These are phyloP conservation scores for Pulveroboletus sp. DNA, from an alignment of 768 basidiomycete species.

Conservation along the genomic window DNA sequence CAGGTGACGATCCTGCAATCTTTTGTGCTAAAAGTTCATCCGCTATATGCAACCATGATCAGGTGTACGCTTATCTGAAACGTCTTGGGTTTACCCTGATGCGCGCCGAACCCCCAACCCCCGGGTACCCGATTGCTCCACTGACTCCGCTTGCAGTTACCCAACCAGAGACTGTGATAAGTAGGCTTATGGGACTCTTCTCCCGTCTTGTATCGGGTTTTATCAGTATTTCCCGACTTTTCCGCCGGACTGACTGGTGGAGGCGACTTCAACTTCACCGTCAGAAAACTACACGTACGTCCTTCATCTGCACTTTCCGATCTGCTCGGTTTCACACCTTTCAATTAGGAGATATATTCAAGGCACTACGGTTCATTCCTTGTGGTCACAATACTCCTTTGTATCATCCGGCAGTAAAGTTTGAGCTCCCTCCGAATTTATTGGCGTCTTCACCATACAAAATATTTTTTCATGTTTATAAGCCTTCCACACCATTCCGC, in stretches of 20 bases:
- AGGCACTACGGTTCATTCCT: constrained; percentile 66
- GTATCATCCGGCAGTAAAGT: constrained; percentile 25
- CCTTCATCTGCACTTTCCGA: not conserved
- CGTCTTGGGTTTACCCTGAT: constrained; percentile 88
- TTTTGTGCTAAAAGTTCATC: not conserved
- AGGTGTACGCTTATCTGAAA: constrained; percentile 93
- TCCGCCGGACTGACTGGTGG: constrained; percentile 53
- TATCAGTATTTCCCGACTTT: constrained; percentile 1
- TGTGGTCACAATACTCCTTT: constrained; percentile 51
- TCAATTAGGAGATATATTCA: constrained; percentile 59
- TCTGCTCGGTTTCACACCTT: not conserved
- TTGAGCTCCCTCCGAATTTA: not conserved
- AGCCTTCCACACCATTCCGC: constrained; percentile 81
- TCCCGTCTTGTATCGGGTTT: constrained; percentile 5
- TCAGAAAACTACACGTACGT: constrained; percentile 52
- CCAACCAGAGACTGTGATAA: not conserved
- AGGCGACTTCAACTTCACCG: constrained; percentile 48
- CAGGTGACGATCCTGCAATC: constrained; percentile 50
- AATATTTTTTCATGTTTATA: constrained; percentile 88
- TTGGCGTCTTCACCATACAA: constrained; percentile 41
- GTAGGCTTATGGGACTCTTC: constrained; percentile 11
- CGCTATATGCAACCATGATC: not conserved
- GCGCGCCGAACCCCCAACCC: constrained; percentile 59
- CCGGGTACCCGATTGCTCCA: constrained; percentile 49
- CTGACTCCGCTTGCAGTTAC: constrained; percentile 18